These are phyloP conservation scores for Yarrowia sp. DNA, from an alignment of 805 yeast species.

Conservation along the genomic window DNA sequence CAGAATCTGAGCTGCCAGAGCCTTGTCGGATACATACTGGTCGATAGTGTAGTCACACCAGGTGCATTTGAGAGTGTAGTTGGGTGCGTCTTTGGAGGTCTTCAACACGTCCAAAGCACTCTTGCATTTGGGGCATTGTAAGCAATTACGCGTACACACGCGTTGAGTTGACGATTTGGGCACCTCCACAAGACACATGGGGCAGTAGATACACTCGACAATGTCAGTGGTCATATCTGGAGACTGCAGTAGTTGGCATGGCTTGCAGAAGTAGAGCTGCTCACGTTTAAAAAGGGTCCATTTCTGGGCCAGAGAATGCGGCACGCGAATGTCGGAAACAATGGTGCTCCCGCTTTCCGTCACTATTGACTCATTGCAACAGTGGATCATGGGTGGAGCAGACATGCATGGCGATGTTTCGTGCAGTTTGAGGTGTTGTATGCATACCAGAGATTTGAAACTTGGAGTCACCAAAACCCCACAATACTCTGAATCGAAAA, in stretches of 20 bases:
- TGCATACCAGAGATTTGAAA: neutral
- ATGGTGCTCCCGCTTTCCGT: slow-evolving; percentile 11
- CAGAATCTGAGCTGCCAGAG: slow-evolving; percentile 5
- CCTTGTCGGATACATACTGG: neutral
- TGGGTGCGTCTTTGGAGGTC: neutral
- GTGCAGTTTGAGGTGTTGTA: neutral
- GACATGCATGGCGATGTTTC: neutral
- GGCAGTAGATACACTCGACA: slow-evolving; percentile 22
- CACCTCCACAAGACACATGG: slow-evolving; percentile 15
- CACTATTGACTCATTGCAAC: slow-evolving; percentile 18
- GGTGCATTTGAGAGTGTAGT: neutral
- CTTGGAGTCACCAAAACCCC: too few relatives aligned
- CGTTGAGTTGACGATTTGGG: slow-evolving; percentile 16
- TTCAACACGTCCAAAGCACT: slow-evolving; percentile 10
- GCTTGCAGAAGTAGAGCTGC: slow-evolving; percentile 17
- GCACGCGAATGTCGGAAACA: neutral
- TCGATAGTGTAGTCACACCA: slow-evolving; percentile 3
- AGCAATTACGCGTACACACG: slow-evolving; percentile 13
- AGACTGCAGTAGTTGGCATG: slow-evolving; percentile 9
- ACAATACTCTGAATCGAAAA: too few relatives aligned
- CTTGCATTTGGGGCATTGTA: slow-evolving; percentile 17
- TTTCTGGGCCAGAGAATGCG: slow-evolving; percentile 11
- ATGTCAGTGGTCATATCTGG: slow-evolving; percentile 7
- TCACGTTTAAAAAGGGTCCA: slow-evolving; percentile 2
- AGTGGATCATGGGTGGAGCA: slow-evolving; percentile 5